Evolutionary conservation across 2,329 filamentous ascomycete genomes (phyloP).

Genomic region (Fusarium oxysporum): DNA sequence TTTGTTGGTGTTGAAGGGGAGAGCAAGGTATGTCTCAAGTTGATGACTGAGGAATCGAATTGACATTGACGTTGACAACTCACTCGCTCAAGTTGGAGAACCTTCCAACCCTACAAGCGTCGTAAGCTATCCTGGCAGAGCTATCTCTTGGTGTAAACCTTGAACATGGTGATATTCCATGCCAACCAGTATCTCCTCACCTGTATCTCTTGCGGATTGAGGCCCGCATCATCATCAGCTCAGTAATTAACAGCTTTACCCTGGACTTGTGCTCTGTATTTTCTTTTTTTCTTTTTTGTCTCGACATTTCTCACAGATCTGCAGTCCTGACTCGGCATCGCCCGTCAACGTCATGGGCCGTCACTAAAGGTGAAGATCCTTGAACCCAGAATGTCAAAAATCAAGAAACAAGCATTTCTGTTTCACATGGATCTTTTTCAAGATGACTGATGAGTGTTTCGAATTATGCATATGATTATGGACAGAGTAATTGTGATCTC

Average conservation of each 20-base stretch:
- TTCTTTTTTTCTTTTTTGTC: background rate
- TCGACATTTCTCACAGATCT: slow-evolving; percentile 10
- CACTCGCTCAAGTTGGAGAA: background rate
- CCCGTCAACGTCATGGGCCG: slow-evolving; percentile 21
- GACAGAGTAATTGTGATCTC: background rate
- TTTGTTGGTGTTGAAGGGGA: slow-evolving; percentile 1
- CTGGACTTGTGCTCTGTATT: background rate
- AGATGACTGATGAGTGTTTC: background rate
- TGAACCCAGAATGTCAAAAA: slow-evolving; percentile 12
- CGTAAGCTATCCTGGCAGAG: slow-evolving; percentile 5
- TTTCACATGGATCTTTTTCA: slow-evolving; percentile 3
- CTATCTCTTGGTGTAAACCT: slow-evolving; percentile 4
- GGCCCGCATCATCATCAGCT: background rate
- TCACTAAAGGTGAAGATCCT: slow-evolving; percentile 19
- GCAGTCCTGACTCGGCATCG: slow-evolving; percentile 13
- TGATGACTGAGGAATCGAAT: slow-evolving; percentile 22
- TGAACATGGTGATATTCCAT: background rate
- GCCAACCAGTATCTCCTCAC: background rate
- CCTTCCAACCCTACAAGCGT: slow-evolving; percentile 4
- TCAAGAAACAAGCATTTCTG: slow-evolving; percentile 16
- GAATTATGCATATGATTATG: too few species aligned
- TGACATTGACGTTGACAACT: background rate
- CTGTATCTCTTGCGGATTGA: background rate
- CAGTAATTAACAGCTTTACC: background rate
- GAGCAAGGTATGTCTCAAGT: background rate